These are phyloP conservation scores for Phytophthora idaei DNA, from an alignment of 352 stramenopile genomes.

Conservation along the genomic window DNA sequence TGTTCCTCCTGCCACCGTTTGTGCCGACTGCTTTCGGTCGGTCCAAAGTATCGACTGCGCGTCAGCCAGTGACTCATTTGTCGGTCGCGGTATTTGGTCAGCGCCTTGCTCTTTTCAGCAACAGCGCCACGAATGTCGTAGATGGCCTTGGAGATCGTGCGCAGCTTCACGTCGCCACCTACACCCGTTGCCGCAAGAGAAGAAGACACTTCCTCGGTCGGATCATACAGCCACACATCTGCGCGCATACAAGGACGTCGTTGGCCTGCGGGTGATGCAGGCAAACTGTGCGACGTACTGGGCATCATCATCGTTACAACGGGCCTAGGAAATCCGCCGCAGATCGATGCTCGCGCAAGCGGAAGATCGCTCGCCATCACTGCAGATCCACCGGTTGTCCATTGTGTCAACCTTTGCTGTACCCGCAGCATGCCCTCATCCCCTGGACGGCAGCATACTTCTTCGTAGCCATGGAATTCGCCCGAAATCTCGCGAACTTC, in stretches of 20 bases:
- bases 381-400: conserved; percentile 17
- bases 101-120: conserved; percentile 57
- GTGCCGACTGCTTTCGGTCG: conserved; percentile 76
- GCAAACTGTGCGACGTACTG: conserved; percentile 30
- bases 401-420: conserved; percentile 31
- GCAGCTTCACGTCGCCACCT: conserved; percentile 65
- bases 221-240: conserved; percentile 74
- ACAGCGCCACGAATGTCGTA: conserved; percentile 76
- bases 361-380: conserved; percentile 15
- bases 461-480: conserved; percentile 65
- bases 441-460: conserved; percentile 44
- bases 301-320: conserved; percentile 36
- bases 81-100: conserved; percentile 63
- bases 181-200: conserved; percentile 10
- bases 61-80: conserved; percentile 55
- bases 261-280: conserved; percentile 25
- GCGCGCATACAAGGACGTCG: conserved; percentile 39
- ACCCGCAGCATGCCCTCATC: conserved; percentile 32
- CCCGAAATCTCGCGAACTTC: conserved; percentile 51
- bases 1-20: conserved; percentile 80
- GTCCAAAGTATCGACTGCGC: conserved; percentile 81
- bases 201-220: conserved; percentile 46
- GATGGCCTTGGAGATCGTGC: conserved; percentile 74
- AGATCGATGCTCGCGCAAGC: conserved; percentile 35
- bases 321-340: conserved; percentile 30